These are phyloP conservation scores for Peribolospora kevripleyi DNA, from an alignment of 768 basidiomycete species.

Conservation along the genomic window DNA sequence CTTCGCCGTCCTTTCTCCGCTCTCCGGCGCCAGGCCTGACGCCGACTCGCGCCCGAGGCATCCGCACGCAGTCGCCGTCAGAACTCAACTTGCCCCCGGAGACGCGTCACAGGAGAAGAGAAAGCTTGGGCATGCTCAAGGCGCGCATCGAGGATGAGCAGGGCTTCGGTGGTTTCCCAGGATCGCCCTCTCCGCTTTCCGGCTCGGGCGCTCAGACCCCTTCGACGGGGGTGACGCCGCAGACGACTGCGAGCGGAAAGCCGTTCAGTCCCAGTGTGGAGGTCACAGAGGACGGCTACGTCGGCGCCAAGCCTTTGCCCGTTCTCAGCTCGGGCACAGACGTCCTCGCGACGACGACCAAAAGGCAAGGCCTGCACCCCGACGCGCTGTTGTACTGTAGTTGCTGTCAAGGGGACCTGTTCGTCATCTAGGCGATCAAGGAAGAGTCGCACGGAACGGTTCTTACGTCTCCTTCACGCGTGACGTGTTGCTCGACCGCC, in stretches of 20 bases:
- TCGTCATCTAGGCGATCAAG: neutral
- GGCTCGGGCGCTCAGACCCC: neutral
- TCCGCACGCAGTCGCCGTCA: neutral
- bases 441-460: too few relatives aligned
- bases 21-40: too few relatives aligned
- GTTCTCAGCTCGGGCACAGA: too few relatives aligned
- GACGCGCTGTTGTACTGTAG: constrained; percentile 2
- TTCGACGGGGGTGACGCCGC: neutral
- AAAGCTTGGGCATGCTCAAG: constrained; percentile 70
- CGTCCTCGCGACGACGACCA: too few relatives aligned
- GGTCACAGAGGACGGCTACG: neutral
- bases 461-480: too few relatives aligned
- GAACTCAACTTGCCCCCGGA: constrained; percentile 49
- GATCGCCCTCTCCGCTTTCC: too few relatives aligned
- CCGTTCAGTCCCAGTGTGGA: neutral
- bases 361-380: neutral
- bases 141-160: constrained; percentile 63
- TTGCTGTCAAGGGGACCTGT: neutral
- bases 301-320: too few relatives aligned
- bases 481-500: too few relatives aligned
- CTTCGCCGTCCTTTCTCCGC: too few relatives aligned
- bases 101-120: constrained; percentile 53
- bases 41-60: too few relatives aligned
- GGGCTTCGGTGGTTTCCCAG: neutral
- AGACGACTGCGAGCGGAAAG: neutral